phyloP scores from a whole-genome alignment of 352 stramenopile species.

The Thraustochytrium striatum region DNA sequence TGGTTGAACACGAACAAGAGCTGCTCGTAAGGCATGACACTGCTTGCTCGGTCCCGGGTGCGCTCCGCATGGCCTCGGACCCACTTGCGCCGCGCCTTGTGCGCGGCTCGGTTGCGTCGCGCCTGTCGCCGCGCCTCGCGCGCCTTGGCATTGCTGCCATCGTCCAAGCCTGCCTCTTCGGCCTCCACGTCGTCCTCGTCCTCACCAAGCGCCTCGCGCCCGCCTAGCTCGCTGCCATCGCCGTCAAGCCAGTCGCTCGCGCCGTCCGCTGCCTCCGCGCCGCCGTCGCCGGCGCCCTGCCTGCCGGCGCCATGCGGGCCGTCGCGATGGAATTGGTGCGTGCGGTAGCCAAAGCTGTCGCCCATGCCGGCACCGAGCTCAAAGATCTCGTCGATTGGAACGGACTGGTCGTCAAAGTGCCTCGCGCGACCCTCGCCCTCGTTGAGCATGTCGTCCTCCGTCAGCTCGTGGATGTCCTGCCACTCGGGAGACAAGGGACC shows the following conservation, averaged over 20 bases:
- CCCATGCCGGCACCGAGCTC: not conserved
- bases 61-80: not conserved
- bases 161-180: not conserved
- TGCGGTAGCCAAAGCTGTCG: not conserved
- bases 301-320: not conserved
- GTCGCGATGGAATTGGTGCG: not conserved
- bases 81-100: not conserved
- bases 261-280: not conserved
- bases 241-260: not conserved
- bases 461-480: not conserved
- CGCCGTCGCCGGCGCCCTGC: not conserved
- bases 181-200: no score
- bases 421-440: not conserved
- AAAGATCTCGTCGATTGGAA: conserved; percentile 37
- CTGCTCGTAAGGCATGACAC: not conserved
- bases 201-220: not conserved
- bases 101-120: not conserved
- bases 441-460: conserved; percentile 11
- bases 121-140: not conserved
- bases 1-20: conserved; percentile 37
- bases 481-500: not conserved
- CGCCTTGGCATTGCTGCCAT: not conserved
- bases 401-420: conserved; percentile 8
- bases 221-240: not conserved
- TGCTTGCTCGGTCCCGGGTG: not conserved